A percentile compares a stretch with the other conserved stretches of the same genome.
Conservation (phyloP, 768 basidiomycete species). For the Royoungia palumana region DNA sequence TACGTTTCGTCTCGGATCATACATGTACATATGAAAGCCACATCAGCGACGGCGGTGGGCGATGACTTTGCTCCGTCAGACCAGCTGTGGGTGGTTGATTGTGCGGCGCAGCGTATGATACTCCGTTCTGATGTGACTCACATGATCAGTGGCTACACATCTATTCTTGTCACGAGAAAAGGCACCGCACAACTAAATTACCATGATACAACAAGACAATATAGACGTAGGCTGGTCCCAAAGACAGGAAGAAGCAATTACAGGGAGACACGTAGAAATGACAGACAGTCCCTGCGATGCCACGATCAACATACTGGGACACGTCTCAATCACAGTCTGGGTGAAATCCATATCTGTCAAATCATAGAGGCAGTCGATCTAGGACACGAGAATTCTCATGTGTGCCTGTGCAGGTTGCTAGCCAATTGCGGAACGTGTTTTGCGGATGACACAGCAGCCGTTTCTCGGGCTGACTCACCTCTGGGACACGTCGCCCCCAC, state of each 20-base stretch:
- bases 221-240: conserved; percentile 14
- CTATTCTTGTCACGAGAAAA: neutral
- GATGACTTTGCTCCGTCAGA: neutral
- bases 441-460: conserved; percentile 6
- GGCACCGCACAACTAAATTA: conserved; percentile 1
- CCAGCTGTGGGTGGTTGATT: no score
- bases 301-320: conserved; percentile 6
- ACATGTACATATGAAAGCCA: neutral
- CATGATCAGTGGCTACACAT: neutral
- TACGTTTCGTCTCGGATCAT: neutral
- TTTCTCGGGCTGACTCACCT: conserved; percentile 24
- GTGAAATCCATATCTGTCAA: conserved; percentile 23
- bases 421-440: conserved; percentile 1
- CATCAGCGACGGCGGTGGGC: neutral
- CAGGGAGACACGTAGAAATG: conserved; percentile 6
- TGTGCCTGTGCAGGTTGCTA: conserved; percentile 1
- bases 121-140: conserved; percentile 1
- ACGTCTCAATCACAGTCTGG: conserved; percentile 19
- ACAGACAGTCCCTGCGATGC: conserved; percentile 6
- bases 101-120: neutral
- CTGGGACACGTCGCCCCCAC: conserved; percentile 5
- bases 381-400: conserved; percentile 9
- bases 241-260: conserved; percentile 9
- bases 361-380: conserved; percentile 14
- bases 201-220: conserved; percentile 15